Conservation (phyloP, 2,329 filamentous ascomycete species). For the Apiospora phragmitis region DNA sequence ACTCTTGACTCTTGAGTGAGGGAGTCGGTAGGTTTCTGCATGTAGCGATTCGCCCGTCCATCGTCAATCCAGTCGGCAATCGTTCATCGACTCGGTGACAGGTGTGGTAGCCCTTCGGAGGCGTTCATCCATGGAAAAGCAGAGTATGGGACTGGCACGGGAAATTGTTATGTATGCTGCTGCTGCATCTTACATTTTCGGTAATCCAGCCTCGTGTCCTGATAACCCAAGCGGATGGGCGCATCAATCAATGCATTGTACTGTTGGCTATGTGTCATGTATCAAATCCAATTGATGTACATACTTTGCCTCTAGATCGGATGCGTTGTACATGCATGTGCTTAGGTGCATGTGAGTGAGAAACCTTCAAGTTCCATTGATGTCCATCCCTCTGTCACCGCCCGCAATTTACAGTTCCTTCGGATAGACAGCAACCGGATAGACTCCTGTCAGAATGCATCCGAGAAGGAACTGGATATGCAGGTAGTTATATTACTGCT, state of each 20-base stretch:
- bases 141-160: conserved; percentile 1
- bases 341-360: not conserved
- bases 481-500: not conserved
- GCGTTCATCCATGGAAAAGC: not conserved
- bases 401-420: not conserved
- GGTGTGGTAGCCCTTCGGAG: not conserved
- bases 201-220: not conserved
- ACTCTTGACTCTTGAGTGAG: not conserved
- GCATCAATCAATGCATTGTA: not conserved
- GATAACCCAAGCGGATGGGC: not conserved
- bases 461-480: not conserved
- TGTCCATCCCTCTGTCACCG: not conserved
- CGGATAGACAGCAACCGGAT: not conserved
- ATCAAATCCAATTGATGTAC: not conserved
- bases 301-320: not conserved
- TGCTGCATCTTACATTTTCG: conserved; percentile 7
- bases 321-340: not conserved
- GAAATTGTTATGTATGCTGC: conserved; percentile 8
- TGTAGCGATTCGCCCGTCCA: not conserved
- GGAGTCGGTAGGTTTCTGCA: not conserved
- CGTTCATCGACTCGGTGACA: not conserved
- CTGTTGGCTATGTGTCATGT: not conserved
- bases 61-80: not conserved
- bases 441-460: not conserved
- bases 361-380: not conserved